A percentile compares a stretch with the other conserved stretches of the same genome.
phyloP scores from a whole-genome alignment of 352 stramenopile genomes.

The Phytophthora sansomeana region DNA sequence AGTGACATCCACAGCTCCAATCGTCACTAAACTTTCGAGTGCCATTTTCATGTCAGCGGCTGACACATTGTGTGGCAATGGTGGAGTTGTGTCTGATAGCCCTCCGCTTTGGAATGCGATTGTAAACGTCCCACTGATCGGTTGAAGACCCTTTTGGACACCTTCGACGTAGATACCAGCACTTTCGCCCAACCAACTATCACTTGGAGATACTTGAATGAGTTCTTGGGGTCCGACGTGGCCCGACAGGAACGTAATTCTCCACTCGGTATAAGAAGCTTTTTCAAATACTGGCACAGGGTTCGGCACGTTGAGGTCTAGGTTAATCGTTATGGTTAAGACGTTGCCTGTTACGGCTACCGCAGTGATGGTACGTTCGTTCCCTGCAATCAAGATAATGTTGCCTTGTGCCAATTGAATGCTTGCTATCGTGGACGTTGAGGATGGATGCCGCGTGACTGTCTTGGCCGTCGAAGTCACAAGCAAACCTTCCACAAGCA shows the following conservation, averaged over 20 bases:
- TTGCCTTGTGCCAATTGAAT: background rate
- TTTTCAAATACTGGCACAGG: conserved; percentile 70
- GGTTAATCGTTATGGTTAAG: background rate
- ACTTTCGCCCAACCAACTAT: conserved; percentile 95
- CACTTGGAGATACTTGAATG: conserved; percentile 84
- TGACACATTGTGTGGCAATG: conserved; percentile 88
- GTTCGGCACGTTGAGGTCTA: conserved; percentile 25
- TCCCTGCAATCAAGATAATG: background rate
- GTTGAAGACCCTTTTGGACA: conserved; percentile 87
- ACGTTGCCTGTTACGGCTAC: background rate
- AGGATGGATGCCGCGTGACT: background rate
- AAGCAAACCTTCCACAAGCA: background rate
- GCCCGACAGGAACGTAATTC: conserved; percentile 77
- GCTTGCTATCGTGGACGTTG: background rate
- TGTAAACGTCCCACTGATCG: conserved; percentile 93
- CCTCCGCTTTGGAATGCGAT: conserved; percentile 70
- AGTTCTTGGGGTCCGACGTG: conserved; percentile 88
- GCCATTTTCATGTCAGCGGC: conserved; percentile 81
- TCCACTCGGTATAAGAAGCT: conserved; percentile 77
- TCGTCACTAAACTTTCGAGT: conserved; percentile 89
- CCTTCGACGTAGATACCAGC: conserved; percentile 84
- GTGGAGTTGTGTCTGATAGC: conserved; percentile 86
- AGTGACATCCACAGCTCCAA: conserved; percentile 91
- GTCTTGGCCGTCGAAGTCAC: background rate
- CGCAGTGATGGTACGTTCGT: background rate